Evolutionary conservation across 306 rosid species (phyloP), one percentile per base, ranked within the genome.

Genomic region (Astragalus membranaceus): DNA sequence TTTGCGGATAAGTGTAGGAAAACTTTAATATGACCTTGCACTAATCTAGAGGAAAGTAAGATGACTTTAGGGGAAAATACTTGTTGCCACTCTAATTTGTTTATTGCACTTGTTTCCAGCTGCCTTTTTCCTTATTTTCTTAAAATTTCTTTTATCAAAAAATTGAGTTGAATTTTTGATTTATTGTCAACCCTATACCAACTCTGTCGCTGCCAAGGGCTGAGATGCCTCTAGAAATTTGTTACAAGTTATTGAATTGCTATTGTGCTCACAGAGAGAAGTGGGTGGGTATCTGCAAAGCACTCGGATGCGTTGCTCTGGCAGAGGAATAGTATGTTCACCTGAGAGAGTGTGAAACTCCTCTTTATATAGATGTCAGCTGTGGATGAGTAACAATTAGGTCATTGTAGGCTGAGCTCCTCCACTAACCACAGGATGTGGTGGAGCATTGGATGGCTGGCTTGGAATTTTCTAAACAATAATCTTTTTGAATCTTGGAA

Each of bases 11-110:
- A 52, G 52, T 61, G 59, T 62, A 63, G 67, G 46, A 8, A 26
- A n/a, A 12, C 57, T 61, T 76, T 61, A 8, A 44, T 61, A 32
- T 15, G 52, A 13, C 57, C 42, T 48, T 46, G 43, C 14, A 17
- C 51, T 20, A 1, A 53, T 52, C 72, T 62, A 10, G 33, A 62
- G 29, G 59, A 13, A 68, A 41, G n/a, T 58, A 23, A 11, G 58
- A 67, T 49, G 63, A n/a, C 35, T 2, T 35, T 35, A 46, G 36
- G 58, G 11, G 20, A 2, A 36, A 50, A 5, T 23, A 3, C 39
- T n/a, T 68, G 16, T 68, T 52, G 73, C 39, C 51, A 67, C 32
- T 17, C 49, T 52, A 17, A 36, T 51, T 68, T 68, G 37, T 52
- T 17, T 23, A 37, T 52, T 68, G 51, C 23, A 37, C 41, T 68